Percentiles rank a stretch among this genome's conserved stretches.
Evolutionary conservation across 192 early-diverging fungal genomes (phyloP).

Genomic region (Mortierella alpina): DNA sequence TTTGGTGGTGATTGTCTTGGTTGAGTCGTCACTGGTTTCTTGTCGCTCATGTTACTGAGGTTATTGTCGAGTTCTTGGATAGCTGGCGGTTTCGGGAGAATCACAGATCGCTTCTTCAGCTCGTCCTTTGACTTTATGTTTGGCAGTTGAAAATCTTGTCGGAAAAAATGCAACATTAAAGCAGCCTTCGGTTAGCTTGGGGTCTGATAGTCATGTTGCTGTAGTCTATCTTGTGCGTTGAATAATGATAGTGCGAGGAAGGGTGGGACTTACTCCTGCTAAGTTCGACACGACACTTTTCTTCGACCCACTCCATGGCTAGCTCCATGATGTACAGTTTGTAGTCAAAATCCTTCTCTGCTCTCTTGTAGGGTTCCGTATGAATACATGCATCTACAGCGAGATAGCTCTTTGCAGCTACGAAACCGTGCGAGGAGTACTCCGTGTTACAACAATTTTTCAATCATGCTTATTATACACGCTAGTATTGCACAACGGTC

Average conservation of each 20-base stretch:
- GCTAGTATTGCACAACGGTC: neutral
- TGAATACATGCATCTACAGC: constrained; percentile 80
- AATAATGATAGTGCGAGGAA: neutral
- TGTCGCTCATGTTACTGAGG: neutral
- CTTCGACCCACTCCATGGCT: constrained; percentile 74
- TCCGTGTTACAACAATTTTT: neutral
- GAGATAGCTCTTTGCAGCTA: constrained; percentile 59
- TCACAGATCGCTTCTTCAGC: constrained; percentile 65
- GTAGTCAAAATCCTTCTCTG: constrained; percentile 69
- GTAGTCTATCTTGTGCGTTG: neutral
- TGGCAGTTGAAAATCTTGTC: constrained; percentile 69
- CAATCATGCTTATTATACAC: neutral
- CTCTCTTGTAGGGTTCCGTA: constrained; percentile 62
- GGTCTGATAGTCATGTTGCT: neutral
- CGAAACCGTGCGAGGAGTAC: neutral
- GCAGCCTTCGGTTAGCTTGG: neutral
- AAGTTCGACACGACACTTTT: constrained; percentile 65
- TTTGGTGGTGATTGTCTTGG: neutral
- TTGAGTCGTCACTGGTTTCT: neutral
- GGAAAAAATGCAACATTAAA: neutral
- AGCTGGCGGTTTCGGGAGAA: constrained; percentile 60
- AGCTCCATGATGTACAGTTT: constrained; percentile 76
- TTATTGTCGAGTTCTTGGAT: constrained; percentile 46
- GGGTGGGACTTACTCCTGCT: constrained; percentile 64
- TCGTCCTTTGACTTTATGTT: constrained; percentile 66